These are phyloP conservation scores for Mortierella sp. DNA, from an alignment of 371 early-diverging fungal species.

Conservation along the genomic window DNA sequence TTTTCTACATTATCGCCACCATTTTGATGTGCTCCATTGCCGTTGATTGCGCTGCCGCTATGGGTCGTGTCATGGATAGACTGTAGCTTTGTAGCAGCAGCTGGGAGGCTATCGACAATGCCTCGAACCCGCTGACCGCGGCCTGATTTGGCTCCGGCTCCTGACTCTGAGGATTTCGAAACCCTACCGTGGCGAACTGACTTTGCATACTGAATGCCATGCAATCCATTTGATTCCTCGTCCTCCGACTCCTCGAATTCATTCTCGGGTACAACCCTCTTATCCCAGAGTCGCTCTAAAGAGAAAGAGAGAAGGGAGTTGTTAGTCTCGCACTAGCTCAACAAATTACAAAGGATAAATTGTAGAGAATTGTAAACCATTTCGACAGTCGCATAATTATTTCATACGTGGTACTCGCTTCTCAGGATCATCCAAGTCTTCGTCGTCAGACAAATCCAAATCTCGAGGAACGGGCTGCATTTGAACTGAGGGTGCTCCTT, in stretches of 20 bases:
- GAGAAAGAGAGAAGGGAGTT: not conserved
- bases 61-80: not conserved
- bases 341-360: not conserved
- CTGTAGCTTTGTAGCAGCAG: conserved; percentile 41
- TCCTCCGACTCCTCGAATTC: conserved; percentile 80
- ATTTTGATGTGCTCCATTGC: conserved; percentile 6
- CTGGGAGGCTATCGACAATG: conserved; percentile 39
- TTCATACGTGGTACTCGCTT: conserved; percentile 64
- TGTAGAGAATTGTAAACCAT: conserved; percentile 6
- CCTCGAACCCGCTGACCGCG: conserved; percentile 19
- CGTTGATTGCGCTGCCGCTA: not conserved
- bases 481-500: conserved; percentile 96
- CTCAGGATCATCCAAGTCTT: conserved; percentile 63
- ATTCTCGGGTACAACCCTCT: conserved; percentile 65
- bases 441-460: conserved; percentile 60
- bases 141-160: not conserved
- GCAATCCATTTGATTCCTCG: conserved; percentile 57
- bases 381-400: not conserved
- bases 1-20: conserved; percentile 13
- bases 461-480: conserved; percentile 81
- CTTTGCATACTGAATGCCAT: conserved; percentile 47
- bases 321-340: not conserved
- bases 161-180: conserved; percentile 18
- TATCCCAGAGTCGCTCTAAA: conserved; percentile 66
- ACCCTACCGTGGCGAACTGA: conserved; percentile 43